Conservation (phyloP, 2,329 filamentous ascomycete species). For the Sporothrix mexicana region DNA sequence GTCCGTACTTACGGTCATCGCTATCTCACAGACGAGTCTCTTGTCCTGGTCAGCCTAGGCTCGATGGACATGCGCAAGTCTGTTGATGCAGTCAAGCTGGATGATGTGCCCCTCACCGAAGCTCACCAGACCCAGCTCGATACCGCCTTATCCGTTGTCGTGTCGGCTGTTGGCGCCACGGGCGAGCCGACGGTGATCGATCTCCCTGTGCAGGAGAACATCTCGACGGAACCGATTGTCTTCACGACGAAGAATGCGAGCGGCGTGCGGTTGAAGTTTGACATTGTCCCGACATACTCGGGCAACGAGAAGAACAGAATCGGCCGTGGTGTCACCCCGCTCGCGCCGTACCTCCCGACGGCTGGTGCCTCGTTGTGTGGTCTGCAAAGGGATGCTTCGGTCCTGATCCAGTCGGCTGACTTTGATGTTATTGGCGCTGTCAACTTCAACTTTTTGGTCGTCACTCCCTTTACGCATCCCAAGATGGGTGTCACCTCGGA, state of each 20-base stretch:
- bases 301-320: constrained; percentile 88
- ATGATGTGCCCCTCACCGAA: constrained; percentile 83
- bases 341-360: constrained; percentile 83
- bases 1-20: constrained; percentile 96
- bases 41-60: constrained; percentile 90
- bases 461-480: constrained; percentile 91
- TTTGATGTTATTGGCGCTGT: constrained; percentile 92
- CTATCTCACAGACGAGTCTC: constrained; percentile 85
- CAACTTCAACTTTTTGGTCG: constrained; percentile 95
- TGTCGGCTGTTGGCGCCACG: constrained; percentile 81
- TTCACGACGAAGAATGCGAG: constrained; percentile 80
- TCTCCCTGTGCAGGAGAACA: constrained; percentile 90
- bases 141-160: constrained; percentile 87
- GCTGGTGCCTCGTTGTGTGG: constrained; percentile 88
- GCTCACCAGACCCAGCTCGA: constrained; percentile 94
- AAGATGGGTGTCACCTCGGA: constrained; percentile 91
- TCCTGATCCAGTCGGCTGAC: constrained; percentile 84
- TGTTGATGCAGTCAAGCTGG: constrained; percentile 79
- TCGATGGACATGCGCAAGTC: constrained; percentile 92
- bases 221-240: constrained; percentile 89
- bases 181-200: constrained; percentile 91
- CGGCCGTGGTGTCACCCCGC: constrained; percentile 83
- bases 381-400: constrained; percentile 87
- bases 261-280: constrained; percentile 89
- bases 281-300: constrained; percentile 94